phyloP scores from a whole-genome alignment of 73 alveolate genomes.

The Tetrahymena malaccensis region DNA sequence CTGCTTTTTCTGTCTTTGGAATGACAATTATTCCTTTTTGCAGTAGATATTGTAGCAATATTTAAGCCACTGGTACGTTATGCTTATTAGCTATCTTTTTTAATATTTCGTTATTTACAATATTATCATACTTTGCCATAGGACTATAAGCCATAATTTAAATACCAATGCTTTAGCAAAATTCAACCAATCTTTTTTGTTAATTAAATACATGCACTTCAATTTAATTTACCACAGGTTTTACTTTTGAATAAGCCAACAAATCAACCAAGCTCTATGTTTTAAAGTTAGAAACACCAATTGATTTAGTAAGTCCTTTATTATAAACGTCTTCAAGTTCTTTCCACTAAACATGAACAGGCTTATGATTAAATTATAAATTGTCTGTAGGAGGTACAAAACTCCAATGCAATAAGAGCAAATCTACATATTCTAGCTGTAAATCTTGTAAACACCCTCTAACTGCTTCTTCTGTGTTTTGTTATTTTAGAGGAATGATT shows the following conservation, averaged over 20 bases:
- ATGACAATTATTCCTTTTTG: conserved; percentile 51
- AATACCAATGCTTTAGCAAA: conserved; percentile 22
- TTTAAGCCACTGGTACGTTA: conserved; percentile 50
- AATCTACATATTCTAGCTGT: conserved; percentile 50
- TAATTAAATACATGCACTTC: conserved; percentile 61
- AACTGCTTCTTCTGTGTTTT: conserved; percentile 53
- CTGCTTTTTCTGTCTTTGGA: conserved; percentile 57
- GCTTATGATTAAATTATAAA: conserved; percentile 8
- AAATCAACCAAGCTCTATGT: conserved; percentile 45
- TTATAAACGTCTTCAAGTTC: conserved; percentile 55
- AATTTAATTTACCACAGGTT: conserved; percentile 68
- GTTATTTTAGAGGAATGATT: conserved; percentile 51
- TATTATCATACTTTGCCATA: conserved; percentile 41
- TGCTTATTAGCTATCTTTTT: conserved; percentile 53
- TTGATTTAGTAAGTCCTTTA: conserved; percentile 49
- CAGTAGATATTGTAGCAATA: conserved; percentile 57
- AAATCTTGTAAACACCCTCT: conserved; percentile 45
- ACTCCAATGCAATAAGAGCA: conserved; percentile 55
- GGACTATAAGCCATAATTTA: conserved; percentile 59
- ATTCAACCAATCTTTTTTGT: conserved; percentile 44
- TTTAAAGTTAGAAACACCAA: conserved; percentile 71
- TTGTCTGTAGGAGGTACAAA: conserved; percentile 19
- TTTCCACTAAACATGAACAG: conserved; percentile 58
- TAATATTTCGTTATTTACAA: conserved; percentile 17
- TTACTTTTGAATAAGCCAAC: conserved; percentile 46